phyloP scores from a whole-genome alignment of 1,284 basidiomycete genomes.

The Cryptococcus sp. region DNA sequence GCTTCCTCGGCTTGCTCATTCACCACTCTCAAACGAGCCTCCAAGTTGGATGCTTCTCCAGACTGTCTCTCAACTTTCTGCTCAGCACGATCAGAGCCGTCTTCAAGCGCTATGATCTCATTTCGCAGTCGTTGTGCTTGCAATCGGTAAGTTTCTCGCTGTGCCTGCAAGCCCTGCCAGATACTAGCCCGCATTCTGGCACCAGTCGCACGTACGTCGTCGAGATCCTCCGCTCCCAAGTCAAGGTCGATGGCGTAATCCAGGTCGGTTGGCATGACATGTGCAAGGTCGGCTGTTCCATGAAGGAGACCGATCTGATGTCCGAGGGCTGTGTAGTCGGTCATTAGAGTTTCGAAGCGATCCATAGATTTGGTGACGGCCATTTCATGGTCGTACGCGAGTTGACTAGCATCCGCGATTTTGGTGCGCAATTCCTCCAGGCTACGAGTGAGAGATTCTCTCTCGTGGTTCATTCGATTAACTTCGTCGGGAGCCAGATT shows the following conservation, averaged over 20 bases:
- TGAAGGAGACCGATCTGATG: slow-evolving; percentile 70
- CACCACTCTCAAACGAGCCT: slow-evolving; percentile 55
- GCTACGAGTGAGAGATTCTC: slow-evolving; percentile 68
- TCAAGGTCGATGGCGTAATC: slow-evolving; percentile 75
- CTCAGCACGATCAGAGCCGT: slow-evolving; percentile 69
- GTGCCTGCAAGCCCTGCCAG: slow-evolving; percentile 67
- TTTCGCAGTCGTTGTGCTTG: slow-evolving; percentile 70
- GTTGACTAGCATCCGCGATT: slow-evolving; percentile 68
- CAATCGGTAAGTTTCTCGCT: slow-evolving; percentile 68
- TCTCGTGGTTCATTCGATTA: slow-evolving; percentile 78
- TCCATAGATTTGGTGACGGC: slow-evolving; percentile 72
- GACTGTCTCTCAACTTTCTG: slow-evolving; percentile 54
- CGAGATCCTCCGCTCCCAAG: slow-evolving; percentile 66
- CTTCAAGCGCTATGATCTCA: slow-evolving; percentile 71
- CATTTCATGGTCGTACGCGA: slow-evolving; percentile 73
- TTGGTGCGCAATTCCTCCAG: slow-evolving; percentile 74
- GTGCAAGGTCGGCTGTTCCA: slow-evolving; percentile 13
- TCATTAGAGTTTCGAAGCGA: slow-evolving; percentile 73
- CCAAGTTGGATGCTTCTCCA: slow-evolving; percentile 67
- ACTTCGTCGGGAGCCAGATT: slow-evolving; percentile 85
- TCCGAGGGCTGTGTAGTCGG: slow-evolving; percentile 70
- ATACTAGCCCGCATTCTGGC: slow-evolving; percentile 67
- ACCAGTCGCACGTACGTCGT: slow-evolving; percentile 63
- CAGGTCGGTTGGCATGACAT: slow-evolving; percentile 60
- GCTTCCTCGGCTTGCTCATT: slow-evolving; percentile 72